Base-by-base conservation (phyloP, 2,329 filamentous ascomycete species). In the Gaeumannomyces tritici region DNA sequence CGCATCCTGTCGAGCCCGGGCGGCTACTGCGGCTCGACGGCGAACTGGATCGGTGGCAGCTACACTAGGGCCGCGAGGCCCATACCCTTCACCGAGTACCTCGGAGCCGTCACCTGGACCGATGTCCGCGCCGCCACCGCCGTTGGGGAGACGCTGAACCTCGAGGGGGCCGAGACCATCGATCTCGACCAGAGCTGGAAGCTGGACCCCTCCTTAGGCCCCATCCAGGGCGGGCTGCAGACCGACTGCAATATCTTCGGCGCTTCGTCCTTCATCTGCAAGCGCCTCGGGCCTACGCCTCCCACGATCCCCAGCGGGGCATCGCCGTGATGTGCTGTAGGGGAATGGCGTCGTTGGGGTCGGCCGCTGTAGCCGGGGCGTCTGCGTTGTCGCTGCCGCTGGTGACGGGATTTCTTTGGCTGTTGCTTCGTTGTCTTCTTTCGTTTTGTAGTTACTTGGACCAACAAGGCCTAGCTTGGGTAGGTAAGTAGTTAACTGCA, bases 1-100 rank as follows among this genome's bases (percentile, higher is more conserved):
- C 79, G 86, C 72, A 76, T 73, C 4, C 82, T 82, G 68, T 27
- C 24, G 18, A 29, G 60, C 64, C 21, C 64, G 55, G 28, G 15
- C 33, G 26, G 33, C 28, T 67, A 71, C 27, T 69, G 68, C 54
- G 67, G 68, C 29, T 24, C 60, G 57, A 69, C 70, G 59, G 67
- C 67, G 54, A 69, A 70, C 59, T 71, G 70, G 70, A 69, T 72
- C 27, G 62, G 70, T 42, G 69, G 70, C 64, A 67, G 70, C 63
- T 71, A 69, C 35, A 65, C 66, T 33, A 64, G 66, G 7, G 54
- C 58, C 31, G 64, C 63, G 57, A 54, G 64, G 57, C 67, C 67
- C 58, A 67, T 70, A 12, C 61, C 64, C 8, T 68, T 72, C 61
- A 69, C 67, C 35, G 57, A 64, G 35, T 72, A n/a, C 42, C 0